Conservation (phyloP, 2,329 filamentous ascomycete genomes). For the Paecilomyces niveus region DNA sequence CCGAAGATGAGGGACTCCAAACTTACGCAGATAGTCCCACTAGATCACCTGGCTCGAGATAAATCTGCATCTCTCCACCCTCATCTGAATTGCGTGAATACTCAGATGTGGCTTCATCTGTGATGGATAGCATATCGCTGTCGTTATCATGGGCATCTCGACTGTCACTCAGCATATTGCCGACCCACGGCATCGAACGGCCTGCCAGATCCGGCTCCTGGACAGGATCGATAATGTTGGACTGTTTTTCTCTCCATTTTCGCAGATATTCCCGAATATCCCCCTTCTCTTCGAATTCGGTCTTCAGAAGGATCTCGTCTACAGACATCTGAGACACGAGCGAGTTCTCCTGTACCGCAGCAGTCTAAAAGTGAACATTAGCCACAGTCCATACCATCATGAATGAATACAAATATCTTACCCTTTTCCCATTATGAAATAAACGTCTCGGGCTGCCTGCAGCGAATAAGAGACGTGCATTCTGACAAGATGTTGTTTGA, state of each 20-base stretch:
- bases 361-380: background rate
- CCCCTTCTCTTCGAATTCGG: constrained; percentile 28
- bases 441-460: background rate
- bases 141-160: constrained; percentile 18
- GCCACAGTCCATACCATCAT: background rate
- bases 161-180: constrained; percentile 28
- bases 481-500: background rate
- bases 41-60: constrained; percentile 35
- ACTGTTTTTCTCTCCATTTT: constrained; percentile 31
- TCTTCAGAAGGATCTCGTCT: constrained; percentile 21
- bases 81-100: constrained; percentile 21
- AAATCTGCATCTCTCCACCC: constrained; percentile 18
- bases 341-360: background rate
- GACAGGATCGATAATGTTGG: constrained; percentile 23
- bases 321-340: constrained; percentile 8
- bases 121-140: constrained; percentile 17
- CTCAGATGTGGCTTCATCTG: constrained; percentile 18
- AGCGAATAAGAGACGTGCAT: background rate
- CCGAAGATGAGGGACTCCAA: background rate
- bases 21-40: constrained; percentile 29
- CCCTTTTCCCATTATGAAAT: background rate
- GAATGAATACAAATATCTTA: background rate
- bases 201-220: constrained; percentile 10
- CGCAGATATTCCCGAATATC: constrained; percentile 35
- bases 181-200: constrained; percentile 13